Conservation (phyloP, 768 basidiomycete species). For the Dioszegia crocea region DNA sequence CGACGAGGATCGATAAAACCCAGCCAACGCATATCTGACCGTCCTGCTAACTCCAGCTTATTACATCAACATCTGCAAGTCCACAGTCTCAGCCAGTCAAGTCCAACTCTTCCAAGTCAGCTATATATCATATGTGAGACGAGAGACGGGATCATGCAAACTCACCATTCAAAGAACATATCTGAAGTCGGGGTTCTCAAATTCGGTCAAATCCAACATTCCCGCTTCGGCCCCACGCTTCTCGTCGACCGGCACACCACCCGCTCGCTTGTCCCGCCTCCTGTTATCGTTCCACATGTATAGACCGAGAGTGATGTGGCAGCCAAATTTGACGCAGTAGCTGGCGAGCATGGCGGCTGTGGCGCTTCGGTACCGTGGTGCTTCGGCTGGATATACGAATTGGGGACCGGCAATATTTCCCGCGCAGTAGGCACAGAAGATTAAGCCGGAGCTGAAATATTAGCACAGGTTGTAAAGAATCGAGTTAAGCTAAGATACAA, state of each 20-base stretch:
- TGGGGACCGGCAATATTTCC: slow-evolving; percentile 19
- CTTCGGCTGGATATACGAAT: slow-evolving; percentile 22
- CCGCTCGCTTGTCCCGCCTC: slow-evolving; percentile 29
- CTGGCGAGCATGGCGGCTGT: slow-evolving; percentile 44
- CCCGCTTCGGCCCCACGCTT: slow-evolving; percentile 16
- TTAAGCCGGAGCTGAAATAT: slow-evolving; percentile 35
- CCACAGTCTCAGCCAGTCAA: too few relatives aligned
- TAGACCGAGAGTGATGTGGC: slow-evolving; percentile 39
- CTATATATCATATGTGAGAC: too few relatives aligned
- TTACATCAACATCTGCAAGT: too few relatives aligned
- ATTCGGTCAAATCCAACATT: slow-evolving; percentile 20
- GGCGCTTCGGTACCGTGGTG: slow-evolving; percentile 35
- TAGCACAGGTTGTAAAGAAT: neutral
- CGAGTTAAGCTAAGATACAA: slow-evolving; percentile 9
- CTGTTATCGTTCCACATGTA: slow-evolving; percentile 50
- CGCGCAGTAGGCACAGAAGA: slow-evolving; percentile 43
- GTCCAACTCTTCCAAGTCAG: too few relatives aligned
- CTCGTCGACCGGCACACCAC: slow-evolving; percentile 15
- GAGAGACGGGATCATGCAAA: too few relatives aligned
- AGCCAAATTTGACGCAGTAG: slow-evolving; percentile 24
- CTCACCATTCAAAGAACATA: slow-evolving; percentile 7
- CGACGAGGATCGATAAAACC: too few relatives aligned
- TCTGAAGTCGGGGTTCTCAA: slow-evolving; percentile 18
- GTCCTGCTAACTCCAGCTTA: too few relatives aligned
- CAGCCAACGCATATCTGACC: too few relatives aligned